Evolutionary conservation across 1,284 basidiomycete genomes (phyloP).

Genomic region (Heliocybe sulcata): DNA sequence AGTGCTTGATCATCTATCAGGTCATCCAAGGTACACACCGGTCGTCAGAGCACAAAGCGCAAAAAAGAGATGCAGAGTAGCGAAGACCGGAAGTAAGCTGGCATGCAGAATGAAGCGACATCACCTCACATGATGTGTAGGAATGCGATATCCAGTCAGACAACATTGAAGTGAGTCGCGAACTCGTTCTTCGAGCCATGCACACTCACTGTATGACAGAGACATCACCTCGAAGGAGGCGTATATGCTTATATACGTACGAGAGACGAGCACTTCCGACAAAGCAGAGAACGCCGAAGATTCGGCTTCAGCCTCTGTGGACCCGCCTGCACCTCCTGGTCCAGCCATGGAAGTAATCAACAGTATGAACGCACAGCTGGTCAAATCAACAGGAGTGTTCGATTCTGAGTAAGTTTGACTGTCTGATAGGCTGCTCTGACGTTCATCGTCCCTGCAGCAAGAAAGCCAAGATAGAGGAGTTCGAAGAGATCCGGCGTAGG

Average conservation of each 20-base stretch:
- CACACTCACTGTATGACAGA: constrained; percentile 11
- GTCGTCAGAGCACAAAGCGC: not conserved
- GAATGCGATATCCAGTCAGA: not conserved
- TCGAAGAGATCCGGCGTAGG: too few relatives aligned
- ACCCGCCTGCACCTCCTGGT: constrained; percentile 35
- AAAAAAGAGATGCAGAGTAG: not conserved
- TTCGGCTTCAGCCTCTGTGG: not conserved
- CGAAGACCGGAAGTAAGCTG: not conserved
- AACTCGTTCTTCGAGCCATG: not conserved
- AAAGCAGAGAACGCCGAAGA: too few relatives aligned
- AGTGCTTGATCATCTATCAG: not conserved
- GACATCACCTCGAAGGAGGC: constrained; percentile 67
- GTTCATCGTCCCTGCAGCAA: too few relatives aligned
- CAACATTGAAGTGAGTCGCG: not conserved
- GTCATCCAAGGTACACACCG: not conserved
- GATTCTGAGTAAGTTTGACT: constrained; percentile 34
- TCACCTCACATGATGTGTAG: not conserved
- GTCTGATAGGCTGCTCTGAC: not conserved
- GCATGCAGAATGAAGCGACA: not conserved
- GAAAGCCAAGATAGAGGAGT: not conserved
- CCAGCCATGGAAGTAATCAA: constrained; percentile 47
- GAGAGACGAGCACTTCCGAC: constrained; percentile 16
- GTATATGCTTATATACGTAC: constrained; percentile 88
- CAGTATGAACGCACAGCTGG: constrained; percentile 46
- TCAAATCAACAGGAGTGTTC: constrained; percentile 44